Percentiles rank a stretch among this genome's conserved stretches.
Conservation (phyloP, 306 rosid species). For the Lupinus albus region DNA sequence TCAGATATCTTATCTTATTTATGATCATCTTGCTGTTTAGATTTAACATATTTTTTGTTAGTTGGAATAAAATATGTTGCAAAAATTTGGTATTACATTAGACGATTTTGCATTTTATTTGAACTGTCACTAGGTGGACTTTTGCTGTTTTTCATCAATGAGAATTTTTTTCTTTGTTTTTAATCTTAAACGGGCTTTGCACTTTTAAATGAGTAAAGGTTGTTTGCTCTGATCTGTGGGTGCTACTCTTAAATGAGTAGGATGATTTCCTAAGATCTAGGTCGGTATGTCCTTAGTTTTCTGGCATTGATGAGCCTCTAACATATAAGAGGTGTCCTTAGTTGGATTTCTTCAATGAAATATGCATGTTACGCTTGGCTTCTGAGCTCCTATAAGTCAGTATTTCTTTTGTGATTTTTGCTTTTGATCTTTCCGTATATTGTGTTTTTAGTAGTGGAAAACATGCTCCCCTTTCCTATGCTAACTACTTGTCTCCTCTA, state of each 20-base stretch:
- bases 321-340: constrained; percentile 40
- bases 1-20: background rate
- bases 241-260: background rate
- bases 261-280: constrained; percentile 1
- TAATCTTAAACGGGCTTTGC: background rate
- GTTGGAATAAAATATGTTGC: background rate
- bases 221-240: background rate
- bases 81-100: no score
- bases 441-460: background rate
- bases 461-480: background rate
- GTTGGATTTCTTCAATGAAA: constrained; percentile 50
- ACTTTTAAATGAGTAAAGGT: background rate
- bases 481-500: background rate
- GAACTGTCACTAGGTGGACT: background rate
- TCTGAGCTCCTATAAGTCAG: constrained; percentile 49
- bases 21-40: background rate
- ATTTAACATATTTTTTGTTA: background rate
- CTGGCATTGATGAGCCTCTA: constrained; percentile 59
- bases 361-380: constrained; percentile 62
- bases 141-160: background rate
- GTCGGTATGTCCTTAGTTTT: no score
- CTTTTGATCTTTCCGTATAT: background rate
- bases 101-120: background rate
- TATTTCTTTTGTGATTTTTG: background rate
- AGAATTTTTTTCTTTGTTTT: no score